Base-by-base conservation (phyloP, 805 yeast species). In the Candida maris region DNA sequence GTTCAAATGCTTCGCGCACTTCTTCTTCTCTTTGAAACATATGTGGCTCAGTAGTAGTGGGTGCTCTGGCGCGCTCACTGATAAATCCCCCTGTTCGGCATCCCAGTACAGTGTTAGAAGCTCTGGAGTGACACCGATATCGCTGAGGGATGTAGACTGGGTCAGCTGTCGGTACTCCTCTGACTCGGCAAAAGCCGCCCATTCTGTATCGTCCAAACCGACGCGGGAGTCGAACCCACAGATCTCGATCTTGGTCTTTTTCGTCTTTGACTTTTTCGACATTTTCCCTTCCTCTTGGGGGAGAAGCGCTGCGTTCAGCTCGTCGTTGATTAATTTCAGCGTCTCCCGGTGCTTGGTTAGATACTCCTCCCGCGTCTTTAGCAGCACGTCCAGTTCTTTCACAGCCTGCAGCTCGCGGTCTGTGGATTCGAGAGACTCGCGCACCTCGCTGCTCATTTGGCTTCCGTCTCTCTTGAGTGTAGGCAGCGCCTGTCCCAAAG, bases 21-120 rank as follows among this genome's bases (percentile, higher is more conserved):
- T 78, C 36, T 70, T 65, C 41, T 71, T 71, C 32, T 79, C 85
- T 7, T 62, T 54, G 5, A 77, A 50, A 47, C 86, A 80, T 1
- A 73, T 33, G 6, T 39, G 41, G 40, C 52, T 46, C 35, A 49
- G 39, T 6, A 31, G 30, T 8, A 21, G 8, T 8, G 24, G 8
- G 24, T 21, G 10, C 9, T 34, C 42, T 4, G 46, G 51, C 10
- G 39, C 51, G 2, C 29, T 34, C 6, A 22, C 30, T 18, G 35
- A 19, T 8, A 7, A 16, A 7, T 9, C 19, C 21, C 21, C 12
- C 12, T 28, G 8, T 17, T 16, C 16, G 6, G 10, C 7, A 17
- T 28, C 31, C 21, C 21, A 16, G 12, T 6, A 10, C 17, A 49
- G 33, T 14, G 34, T 40, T 7, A 46, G 27, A 10, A 37, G 28